Evolutionary conservation across 805 yeast genomes (phyloP).

Genomic region (Saccharomycopsis selenospora): DNA sequence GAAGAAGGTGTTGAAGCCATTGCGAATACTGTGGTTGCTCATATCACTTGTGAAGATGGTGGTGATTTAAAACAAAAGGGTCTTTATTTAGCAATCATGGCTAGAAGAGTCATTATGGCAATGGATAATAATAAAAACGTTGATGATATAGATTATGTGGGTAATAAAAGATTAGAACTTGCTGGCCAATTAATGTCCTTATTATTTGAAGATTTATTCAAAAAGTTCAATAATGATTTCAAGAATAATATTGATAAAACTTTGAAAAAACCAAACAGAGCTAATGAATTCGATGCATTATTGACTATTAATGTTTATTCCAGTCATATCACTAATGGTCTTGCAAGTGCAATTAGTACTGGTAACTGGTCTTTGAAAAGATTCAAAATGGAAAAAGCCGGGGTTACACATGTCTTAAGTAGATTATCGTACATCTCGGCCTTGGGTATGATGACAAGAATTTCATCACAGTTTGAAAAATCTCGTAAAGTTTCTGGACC

Average conservation of each 20-base stretch:
- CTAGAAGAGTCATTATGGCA: constrained; percentile 92
- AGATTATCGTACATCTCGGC: constrained; percentile 91
- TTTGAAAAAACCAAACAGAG: constrained; percentile 86
- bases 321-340: constrained; percentile 86
- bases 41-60: constrained; percentile 69
- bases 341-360: constrained; percentile 94
- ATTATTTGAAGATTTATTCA: constrained; percentile 92
- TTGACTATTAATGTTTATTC: constrained; percentile 86
- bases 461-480: constrained; percentile 97
- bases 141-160: constrained; percentile 98
- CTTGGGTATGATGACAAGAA: constrained; percentile 98
- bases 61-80: constrained; percentile 92
- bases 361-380: constrained; percentile 99
- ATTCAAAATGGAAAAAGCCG: constrained; percentile 99
- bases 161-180: constrained; percentile 92
- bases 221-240: constrained; percentile 91
- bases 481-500: constrained; percentile 98
- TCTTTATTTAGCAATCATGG: constrained; percentile 89
- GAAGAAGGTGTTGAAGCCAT: constrained; percentile 97
- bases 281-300: constrained; percentile 91
- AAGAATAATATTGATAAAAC: constrained; percentile 92
- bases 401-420: constrained; percentile 94
- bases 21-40: constrained; percentile 95
- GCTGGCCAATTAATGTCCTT: constrained; percentile 97
- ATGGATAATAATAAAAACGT: constrained; percentile 91